Evolutionary conservation across 768 basidiomycete species (phyloP).

Genomic region (Leccinum subtestaceum): DNA sequence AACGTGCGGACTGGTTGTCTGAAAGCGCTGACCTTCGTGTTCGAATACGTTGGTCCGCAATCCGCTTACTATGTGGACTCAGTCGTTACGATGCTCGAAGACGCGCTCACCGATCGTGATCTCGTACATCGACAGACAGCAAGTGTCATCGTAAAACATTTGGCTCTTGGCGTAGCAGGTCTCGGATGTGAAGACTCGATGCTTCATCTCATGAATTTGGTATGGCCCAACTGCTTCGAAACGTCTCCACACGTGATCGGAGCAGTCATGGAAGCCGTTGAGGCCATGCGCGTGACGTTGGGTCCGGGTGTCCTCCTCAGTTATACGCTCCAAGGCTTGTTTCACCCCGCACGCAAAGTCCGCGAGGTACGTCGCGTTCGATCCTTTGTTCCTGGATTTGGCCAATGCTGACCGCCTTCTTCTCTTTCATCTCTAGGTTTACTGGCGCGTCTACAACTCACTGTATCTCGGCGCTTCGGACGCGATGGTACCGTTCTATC

Average conservation of each 20-base stretch:
- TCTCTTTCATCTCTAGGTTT: slow-evolving; percentile 42
- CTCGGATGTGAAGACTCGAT: slow-evolving; percentile 98
- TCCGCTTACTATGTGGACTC: slow-evolving; percentile 97
- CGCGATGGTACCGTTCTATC: slow-evolving; percentile 93
- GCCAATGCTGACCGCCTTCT: slow-evolving; percentile 1
- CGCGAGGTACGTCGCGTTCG: slow-evolving; percentile 66
- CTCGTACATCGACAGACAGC: slow-evolving; percentile 98
- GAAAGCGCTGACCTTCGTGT: slow-evolving; percentile 97
- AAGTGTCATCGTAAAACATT: slow-evolving; percentile 96
- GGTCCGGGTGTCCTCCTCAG: slow-evolving; percentile 91
- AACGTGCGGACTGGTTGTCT: slow-evolving; percentile 99
- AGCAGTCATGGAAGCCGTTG: slow-evolving; percentile 96
- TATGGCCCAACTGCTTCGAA: slow-evolving; percentile 99
- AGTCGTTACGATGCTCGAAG: slow-evolving; percentile 96
- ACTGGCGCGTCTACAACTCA: slow-evolving; percentile 96
- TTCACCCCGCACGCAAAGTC: slow-evolving; percentile 96
- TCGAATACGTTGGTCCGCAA: slow-evolving; percentile 97
- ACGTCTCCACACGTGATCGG: slow-evolving; percentile 98
- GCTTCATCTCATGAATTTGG: slow-evolving; percentile 95
- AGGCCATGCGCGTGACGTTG: slow-evolving; percentile 94
- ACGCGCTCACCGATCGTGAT: slow-evolving; percentile 96
- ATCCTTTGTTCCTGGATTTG: background rate
- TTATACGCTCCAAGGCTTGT: slow-evolving; percentile 92
- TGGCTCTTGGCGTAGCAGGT: slow-evolving; percentile 95
- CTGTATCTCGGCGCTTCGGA: slow-evolving; percentile 89